Base-by-base conservation (phyloP, 1,284 basidiomycete species). In the Agroathelia rolfsii region DNA sequence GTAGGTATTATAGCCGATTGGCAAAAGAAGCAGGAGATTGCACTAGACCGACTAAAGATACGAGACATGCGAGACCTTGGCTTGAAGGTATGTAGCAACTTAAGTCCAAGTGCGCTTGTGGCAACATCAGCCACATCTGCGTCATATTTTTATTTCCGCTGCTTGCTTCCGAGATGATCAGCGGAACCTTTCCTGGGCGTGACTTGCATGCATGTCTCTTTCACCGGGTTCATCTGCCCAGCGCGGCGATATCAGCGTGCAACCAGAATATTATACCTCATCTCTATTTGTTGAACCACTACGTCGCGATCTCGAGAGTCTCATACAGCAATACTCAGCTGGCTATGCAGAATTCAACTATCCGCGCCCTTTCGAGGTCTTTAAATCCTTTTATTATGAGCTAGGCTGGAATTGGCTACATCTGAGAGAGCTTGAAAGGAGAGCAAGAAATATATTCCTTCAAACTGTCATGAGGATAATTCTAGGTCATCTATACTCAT, bases 221-320 rank as follows among this genome's bases (percentile, higher is more conserved):
- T 44, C 50, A 1, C 56, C 59, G 2, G 54, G 60, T 14, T 59
- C 66, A n/a, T 59, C 66, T 20, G 51, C 51, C 19, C 43, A 45
- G 30, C 65, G 74, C 7, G 77, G 81, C 9, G 69, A 76, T 16
- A 50, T 76, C 39, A 57, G 67, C 26, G 56, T 85, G 3, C 82
- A 86, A 46, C 79, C 79, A 1, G 58, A 63, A 13, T 85, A 79
- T 50, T 85, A 83, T 45, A 80, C 80, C 0, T 84, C 80, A 2
- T 81, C 77, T 0, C 49, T 77, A 15, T 86, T 75, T 51, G 71
- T 82, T 5, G 52, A 66, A 6, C 58, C 72, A n/a, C 59, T 79
- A n/a, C 66, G 76, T 6, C 64, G 70, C 19, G 82, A 86, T 48
- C 61, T 85, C 17, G 52, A 59, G 4, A 48, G 42, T 6, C 64